These are phyloP conservation scores for Diaporthe citri DNA, from an alignment of 2,329 filamentous ascomycete genomes.

Conservation along the genomic window DNA sequence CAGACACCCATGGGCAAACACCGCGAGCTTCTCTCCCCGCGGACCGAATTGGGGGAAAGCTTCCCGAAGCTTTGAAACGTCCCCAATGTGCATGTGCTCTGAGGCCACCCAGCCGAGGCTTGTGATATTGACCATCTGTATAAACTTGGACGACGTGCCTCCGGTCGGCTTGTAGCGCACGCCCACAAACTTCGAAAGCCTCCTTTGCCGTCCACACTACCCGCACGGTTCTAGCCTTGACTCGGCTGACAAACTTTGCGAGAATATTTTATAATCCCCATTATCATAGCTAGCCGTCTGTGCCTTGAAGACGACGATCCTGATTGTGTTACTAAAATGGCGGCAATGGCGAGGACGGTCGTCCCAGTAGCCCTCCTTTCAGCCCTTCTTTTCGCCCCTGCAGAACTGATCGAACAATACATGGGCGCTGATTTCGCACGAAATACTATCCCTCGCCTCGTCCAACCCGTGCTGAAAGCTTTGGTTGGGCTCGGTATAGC, in stretches of 20 bases:
- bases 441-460: constrained; percentile 5
- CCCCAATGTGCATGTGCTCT: constrained; percentile 19
- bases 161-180: not conserved
- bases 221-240: not conserved
- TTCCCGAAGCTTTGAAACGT: constrained; percentile 2
- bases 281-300: not conserved
- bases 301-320: too few relatives aligned
- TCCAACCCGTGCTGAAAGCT: constrained; percentile 25
- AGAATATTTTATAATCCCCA: not conserved
- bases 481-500: constrained; percentile 31
- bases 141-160: not conserved
- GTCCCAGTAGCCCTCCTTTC: constrained; percentile 30
- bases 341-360: not conserved
- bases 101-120: constrained; percentile 22
- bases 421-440: constrained; percentile 19
- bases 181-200: not conserved
- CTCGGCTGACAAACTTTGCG: not conserved
- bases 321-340: not conserved
- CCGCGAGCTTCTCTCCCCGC: not conserved
- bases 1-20: not conserved
- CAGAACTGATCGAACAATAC: constrained; percentile 22
- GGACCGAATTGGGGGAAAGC: not conserved
- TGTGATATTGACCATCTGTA: not conserved
- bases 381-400: constrained; percentile 33
- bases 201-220: not conserved